phyloP scores from a whole-genome alignment of 108 stramenopile species.

The Conticribra weissflogii region DNA sequence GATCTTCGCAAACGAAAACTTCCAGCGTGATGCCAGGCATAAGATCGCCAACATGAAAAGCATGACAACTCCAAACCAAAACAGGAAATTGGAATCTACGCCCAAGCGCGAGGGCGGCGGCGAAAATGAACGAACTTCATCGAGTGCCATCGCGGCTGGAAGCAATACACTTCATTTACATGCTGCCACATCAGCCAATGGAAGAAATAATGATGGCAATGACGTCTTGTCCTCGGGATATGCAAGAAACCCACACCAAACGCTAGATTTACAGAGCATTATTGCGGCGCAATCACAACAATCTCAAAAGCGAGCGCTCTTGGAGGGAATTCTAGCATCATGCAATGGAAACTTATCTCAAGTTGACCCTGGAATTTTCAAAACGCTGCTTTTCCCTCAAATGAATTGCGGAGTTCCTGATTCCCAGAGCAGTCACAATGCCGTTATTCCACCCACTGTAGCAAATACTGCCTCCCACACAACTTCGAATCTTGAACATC shows the following conservation, averaged over 20 bases:
- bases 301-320: not conserved
- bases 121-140: not conserved
- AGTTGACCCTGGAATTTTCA: not conserved
- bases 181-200: no score
- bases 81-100: not conserved
- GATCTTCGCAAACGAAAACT: not conserved
- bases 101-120: not conserved
- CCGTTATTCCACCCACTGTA: not conserved
- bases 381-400: not conserved
- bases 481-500: no score
- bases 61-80: not conserved
- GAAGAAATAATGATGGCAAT: no score
- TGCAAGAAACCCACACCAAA: not conserved
- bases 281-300: not conserved
- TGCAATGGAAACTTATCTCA: not conserved
- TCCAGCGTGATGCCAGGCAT: not conserved
- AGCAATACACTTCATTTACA: no score
- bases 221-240: no score
- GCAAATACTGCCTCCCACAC: no score
- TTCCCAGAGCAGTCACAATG: not conserved
- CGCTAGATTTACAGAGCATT: not conserved
- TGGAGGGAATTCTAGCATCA: not conserved
- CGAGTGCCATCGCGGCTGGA: no score
- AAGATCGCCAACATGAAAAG: not conserved
- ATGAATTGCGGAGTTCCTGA: not conserved